Conservation (phyloP, 441 rosid genomes). For the Gossypium schwendimanii region DNA sequence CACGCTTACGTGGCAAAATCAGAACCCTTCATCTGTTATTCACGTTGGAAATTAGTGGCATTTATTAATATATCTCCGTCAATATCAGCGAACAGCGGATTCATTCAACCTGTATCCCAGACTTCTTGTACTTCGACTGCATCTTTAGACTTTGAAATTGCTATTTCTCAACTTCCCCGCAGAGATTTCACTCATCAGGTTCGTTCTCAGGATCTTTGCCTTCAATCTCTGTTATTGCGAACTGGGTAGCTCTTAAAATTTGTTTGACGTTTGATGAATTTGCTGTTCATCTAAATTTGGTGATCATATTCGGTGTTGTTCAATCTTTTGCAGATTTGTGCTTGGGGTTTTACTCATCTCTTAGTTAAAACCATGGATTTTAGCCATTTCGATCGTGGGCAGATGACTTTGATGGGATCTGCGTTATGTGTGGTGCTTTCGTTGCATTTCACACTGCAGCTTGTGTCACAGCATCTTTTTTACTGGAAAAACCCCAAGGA, state of each 20-base stretch:
- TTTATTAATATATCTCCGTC: neutral
- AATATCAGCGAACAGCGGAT: neutral
- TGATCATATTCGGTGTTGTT: neutral
- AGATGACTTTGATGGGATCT: constrained; percentile 54
- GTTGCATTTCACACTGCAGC: constrained; percentile 64
- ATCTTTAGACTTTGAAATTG: neutral
- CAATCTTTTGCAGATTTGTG: constrained; percentile 23
- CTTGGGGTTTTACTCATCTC: constrained; percentile 11
- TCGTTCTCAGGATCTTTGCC: neutral
- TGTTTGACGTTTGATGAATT: neutral
- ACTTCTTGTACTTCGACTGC: neutral
- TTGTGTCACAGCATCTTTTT: constrained; percentile 68
- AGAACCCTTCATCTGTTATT: neutral
- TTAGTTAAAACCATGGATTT: constrained; percentile 43
- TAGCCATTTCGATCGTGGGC: constrained; percentile 40
- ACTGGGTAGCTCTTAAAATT: constrained; percentile 1
- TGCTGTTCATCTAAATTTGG: neutral
- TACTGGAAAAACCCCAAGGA: constrained; percentile 95
- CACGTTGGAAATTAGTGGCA: neutral
- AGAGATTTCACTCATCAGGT: neutral
- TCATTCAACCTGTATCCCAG: neutral
- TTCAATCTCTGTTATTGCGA: neutral
- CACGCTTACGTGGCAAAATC: neutral
- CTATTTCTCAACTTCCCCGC: neutral
- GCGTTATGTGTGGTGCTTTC: constrained; percentile 56